phyloP scores from a whole-genome alignment of 306 rosid genomes.

The Mucuna pruriens region DNA sequence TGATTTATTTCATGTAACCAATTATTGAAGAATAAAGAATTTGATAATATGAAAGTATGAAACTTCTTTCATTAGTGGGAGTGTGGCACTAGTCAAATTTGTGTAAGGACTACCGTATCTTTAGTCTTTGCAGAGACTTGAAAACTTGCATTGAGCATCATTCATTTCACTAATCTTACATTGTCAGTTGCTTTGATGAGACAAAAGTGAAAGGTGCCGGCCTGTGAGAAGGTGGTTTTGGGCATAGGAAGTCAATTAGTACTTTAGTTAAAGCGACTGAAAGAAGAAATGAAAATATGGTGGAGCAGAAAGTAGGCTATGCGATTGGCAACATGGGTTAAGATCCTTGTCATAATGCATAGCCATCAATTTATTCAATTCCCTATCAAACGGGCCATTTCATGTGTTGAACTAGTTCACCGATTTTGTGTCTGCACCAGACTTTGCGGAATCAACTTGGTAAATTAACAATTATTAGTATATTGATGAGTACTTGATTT shows the following conservation, averaged over 20 bases:
- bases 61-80: neutral
- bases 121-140: neutral
- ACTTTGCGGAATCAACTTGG: neutral
- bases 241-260: neutral
- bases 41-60: neutral
- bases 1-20: neutral
- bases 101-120: neutral
- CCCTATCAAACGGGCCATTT: neutral
- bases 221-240: neutral
- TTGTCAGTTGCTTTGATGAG: neutral
- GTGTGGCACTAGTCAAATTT: neutral
- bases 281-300: neutral
- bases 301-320: conserved; percentile 8
- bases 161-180: neutral
- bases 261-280: neutral
- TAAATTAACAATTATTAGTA: conserved; percentile 3
- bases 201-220: neutral
- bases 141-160: neutral
- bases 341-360: neutral
- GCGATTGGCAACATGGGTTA: conserved; percentile 3
- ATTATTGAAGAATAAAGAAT: neutral
- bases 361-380: conserved; percentile 14
- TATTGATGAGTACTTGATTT: conserved; percentile 1
- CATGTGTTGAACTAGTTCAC: neutral
- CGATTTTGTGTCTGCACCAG: neutral